These are phyloP conservation scores for Ophiocordyceps australis DNA, from an alignment of 2,329 filamentous ascomycete species.

Conservation along the genomic window DNA sequence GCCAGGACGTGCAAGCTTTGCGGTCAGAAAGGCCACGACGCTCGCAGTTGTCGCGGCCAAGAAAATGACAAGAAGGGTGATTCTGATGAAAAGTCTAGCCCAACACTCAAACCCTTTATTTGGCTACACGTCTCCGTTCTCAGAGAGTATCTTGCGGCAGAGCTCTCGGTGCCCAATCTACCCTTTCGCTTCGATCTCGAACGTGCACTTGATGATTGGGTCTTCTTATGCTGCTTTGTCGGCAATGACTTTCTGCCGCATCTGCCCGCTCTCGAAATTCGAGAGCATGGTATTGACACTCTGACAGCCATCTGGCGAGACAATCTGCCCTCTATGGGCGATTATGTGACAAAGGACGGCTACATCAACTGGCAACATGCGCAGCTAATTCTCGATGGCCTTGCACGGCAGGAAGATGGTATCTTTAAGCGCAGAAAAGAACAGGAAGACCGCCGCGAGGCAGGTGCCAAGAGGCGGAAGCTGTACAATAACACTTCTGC, in stretches of 20 bases:
- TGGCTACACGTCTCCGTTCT: slow-evolving; percentile 91
- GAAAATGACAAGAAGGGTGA: slow-evolving; percentile 63
- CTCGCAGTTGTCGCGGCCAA: slow-evolving; percentile 66
- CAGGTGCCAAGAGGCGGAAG: slow-evolving; percentile 61
- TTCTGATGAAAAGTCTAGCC: slow-evolving; percentile 61
- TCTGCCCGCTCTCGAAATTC: slow-evolving; percentile 90
- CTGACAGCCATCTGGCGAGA: slow-evolving; percentile 95
- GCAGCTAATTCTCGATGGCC: slow-evolving; percentile 71
- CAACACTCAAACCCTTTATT: slow-evolving; percentile 77
- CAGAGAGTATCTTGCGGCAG: slow-evolving; percentile 81
- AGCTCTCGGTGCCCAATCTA: slow-evolving; percentile 67
- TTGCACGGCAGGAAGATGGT: slow-evolving; percentile 82
- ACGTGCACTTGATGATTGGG: slow-evolving; percentile 90
- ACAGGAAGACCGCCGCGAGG: slow-evolving; percentile 66
- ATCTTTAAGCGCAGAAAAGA: slow-evolving; percentile 85
- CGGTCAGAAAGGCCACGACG: slow-evolving; percentile 82
- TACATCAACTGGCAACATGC: slow-evolving; percentile 74
- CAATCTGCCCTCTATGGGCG: slow-evolving; percentile 78
- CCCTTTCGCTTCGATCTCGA: slow-evolving; percentile 87
- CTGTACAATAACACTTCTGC: slow-evolving; percentile 36
- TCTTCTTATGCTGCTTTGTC: slow-evolving; percentile 98
- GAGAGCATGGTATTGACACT: slow-evolving; percentile 93
- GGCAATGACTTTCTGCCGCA: slow-evolving; percentile 97
- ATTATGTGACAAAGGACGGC: slow-evolving; percentile 91
- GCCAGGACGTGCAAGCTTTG: slow-evolving; percentile 72